Evolutionary conservation across 345 rosid species (phyloP).

Genomic region (Odontarrhena argentea): DNA sequence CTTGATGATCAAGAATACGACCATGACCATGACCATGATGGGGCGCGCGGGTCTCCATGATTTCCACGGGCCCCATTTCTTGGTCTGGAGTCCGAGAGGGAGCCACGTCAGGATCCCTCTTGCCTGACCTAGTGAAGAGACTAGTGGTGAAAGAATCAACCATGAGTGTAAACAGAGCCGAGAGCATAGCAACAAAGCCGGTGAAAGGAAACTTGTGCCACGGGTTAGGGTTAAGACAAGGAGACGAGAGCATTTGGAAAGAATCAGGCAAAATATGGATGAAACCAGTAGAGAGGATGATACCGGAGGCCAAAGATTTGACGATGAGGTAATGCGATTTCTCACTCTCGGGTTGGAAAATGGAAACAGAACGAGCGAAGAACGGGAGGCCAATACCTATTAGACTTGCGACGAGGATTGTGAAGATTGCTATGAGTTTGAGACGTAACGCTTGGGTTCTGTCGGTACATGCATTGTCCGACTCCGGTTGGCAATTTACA

Average conservation of each 20-base stretch:
- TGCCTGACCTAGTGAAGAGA: slow-evolving; percentile 35
- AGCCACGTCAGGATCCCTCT: not conserved
- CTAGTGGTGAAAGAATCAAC: slow-evolving; percentile 52
- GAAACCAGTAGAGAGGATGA: slow-evolving; percentile 56
- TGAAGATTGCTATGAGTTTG: slow-evolving; percentile 50
- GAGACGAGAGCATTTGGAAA: slow-evolving; percentile 47
- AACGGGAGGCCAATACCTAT: slow-evolving; percentile 59
- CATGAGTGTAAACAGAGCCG: slow-evolving; percentile 52
- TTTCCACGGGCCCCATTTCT: slow-evolving; percentile 21
- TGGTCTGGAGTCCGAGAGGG: slow-evolving; percentile 35
- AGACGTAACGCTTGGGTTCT: slow-evolving; percentile 31
- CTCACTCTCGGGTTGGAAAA: slow-evolving; percentile 43
- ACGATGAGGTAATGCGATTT: slow-evolving; percentile 48
- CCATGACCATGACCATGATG: slow-evolving; percentile 44
- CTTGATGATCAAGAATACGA: not conserved
- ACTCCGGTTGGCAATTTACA: slow-evolving; percentile 24
- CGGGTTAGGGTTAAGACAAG: slow-evolving; percentile 47
- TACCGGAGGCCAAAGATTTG: slow-evolving; percentile 62
- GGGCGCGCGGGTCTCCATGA: not conserved
- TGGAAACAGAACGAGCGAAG: slow-evolving; percentile 43
- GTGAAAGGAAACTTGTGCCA: slow-evolving; percentile 58
- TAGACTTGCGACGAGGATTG: slow-evolving; percentile 52
- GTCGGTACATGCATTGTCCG: slow-evolving; percentile 42
- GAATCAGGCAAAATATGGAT: slow-evolving; percentile 61
- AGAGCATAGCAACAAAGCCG: slow-evolving; percentile 53